Base-by-base conservation (phyloP, 2,329 filamentous ascomycete species). In the Stachybotrys echinatus region DNA sequence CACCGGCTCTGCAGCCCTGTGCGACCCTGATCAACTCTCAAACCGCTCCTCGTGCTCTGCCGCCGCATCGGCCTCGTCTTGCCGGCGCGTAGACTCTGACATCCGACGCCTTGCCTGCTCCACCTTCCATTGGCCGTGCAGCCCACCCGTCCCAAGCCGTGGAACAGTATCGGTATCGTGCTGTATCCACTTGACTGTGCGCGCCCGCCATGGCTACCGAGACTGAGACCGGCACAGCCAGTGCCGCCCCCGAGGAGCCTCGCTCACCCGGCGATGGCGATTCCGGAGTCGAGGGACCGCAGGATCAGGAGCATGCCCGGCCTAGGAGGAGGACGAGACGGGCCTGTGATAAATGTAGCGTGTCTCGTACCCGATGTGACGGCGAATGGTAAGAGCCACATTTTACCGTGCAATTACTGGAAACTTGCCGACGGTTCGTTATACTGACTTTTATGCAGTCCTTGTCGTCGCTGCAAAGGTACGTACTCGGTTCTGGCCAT, bases 361-460 rank as follows among this genome's bases (percentile, higher is more conserved):
- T 60, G 6, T 72, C 70, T 3, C 62, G 71, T 50, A 70, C 69
- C 5, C 63, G 73, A 37, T 75, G 73, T 50, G 67, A 74, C 54
- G 73, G 73, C 19, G 61, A 69, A 40, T 74, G 67, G 72, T 74
- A 54, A 65, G 68, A 6, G n/a, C 17, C 22, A n/a, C 39, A 10
- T 37, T n/a, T 37, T n/a, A 10, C 31, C 31, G 31, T 37, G n/a
- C 37, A 17, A 39, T 39, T 39, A 5, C 37, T 39, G 23, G 20
- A 39, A 22, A 23, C 44, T 46, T 49, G n/a, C n/a, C n/a, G n/a
- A n/a, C n/a, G n/a, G n/a, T n/a, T n/a, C n/a, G n/a, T n/a, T n/a
- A 14, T 23, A 48, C 50, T 52, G 47, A 50, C 42, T 10, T 40
- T 20, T 14, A 14, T 40, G 22, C 18, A 58, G 57, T 40, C 58